These are phyloP conservation scores for Acanthochlamys bracteata DNA, from an alignment of 106 monocot species.

Conservation along the genomic window DNA sequence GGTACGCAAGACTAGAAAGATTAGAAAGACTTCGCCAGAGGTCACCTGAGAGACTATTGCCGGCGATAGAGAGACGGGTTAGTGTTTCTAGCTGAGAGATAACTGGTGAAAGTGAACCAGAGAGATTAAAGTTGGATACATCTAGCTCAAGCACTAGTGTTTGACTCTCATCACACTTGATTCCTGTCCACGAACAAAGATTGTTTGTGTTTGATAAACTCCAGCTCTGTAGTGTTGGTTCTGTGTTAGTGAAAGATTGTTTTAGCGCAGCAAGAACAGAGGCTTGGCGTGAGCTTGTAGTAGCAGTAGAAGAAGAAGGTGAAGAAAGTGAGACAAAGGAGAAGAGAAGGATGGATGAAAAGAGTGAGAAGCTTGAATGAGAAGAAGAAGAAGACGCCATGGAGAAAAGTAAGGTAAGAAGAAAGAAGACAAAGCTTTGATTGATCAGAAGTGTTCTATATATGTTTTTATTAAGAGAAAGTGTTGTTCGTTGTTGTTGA, in stretches of 20 bases:
- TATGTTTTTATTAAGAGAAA: conserved; percentile 18
- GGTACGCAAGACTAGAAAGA: conserved; percentile 24
- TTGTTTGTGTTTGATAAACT: conserved; percentile 13
- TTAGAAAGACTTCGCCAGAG: conserved; percentile 15
- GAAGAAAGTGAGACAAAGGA: conserved; percentile 8
- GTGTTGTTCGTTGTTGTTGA: too few relatives aligned
- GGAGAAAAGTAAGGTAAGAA: background rate
- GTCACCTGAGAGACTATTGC: conserved; percentile 38
- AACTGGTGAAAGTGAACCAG: conserved; percentile 32
- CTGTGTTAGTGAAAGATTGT: conserved; percentile 28
- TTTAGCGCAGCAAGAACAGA: conserved; percentile 50
- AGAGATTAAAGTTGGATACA: conserved; percentile 61
- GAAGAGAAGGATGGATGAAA: conserved; percentile 8
- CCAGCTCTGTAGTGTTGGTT: conserved; percentile 34
- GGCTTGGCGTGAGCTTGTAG: conserved; percentile 27
- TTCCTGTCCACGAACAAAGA: conserved; percentile 59
- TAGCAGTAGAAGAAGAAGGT: background rate
- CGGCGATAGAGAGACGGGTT: conserved; percentile 21
- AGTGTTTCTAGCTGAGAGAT: conserved; percentile 26
- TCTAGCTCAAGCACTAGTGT: conserved; percentile 32
- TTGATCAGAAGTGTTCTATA: background rate
- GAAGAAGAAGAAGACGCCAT: conserved; percentile 22
- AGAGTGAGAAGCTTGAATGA: conserved; percentile 4
- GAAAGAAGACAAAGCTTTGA: background rate
- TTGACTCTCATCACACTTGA: conserved; percentile 32